phyloP scores from a whole-genome alignment of 495 filamentous ascomycete genomes.

The Penicillium soppii region DNA sequence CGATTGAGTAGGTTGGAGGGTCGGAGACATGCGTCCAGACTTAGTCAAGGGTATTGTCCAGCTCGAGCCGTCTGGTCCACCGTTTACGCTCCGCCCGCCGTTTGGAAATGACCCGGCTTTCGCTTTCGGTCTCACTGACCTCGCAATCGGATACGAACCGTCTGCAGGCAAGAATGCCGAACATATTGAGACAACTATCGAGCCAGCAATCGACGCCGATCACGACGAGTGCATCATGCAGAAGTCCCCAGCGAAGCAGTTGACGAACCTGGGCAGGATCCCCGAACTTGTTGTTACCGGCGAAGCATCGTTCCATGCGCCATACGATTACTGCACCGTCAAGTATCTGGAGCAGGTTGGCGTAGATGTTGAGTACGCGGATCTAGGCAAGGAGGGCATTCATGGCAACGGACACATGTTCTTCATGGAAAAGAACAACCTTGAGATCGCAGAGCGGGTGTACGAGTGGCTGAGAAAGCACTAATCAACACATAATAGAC shows the following conservation, averaged over 20 bases:
- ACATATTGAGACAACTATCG: slow-evolving; percentile 1
- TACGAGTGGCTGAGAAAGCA: slow-evolving; percentile 7
- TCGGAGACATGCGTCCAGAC: slow-evolving; percentile 27
- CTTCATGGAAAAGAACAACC: slow-evolving; percentile 30
- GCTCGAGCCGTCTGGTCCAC: slow-evolving; percentile 31
- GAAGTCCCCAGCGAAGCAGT: slow-evolving; percentile 15
- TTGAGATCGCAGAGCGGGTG: slow-evolving; percentile 21
- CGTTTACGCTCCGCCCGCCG: slow-evolving; percentile 14
- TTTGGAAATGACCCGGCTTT: slow-evolving; percentile 10
- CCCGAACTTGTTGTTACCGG: slow-evolving; percentile 22
- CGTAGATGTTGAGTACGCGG: slow-evolving; percentile 18
- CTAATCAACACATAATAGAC: neutral
- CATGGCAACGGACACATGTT: slow-evolving; percentile 30
- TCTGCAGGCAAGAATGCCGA: slow-evolving; percentile 3
- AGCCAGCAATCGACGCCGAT: neutral
- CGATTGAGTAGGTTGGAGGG: slow-evolving; percentile 15
- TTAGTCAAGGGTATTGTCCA: slow-evolving; percentile 28
- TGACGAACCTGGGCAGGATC: slow-evolving; percentile 22
- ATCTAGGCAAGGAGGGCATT: slow-evolving; percentile 23
- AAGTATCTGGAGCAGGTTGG: slow-evolving; percentile 26
- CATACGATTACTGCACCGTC: slow-evolving; percentile 28
- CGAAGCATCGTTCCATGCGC: slow-evolving; percentile 28
- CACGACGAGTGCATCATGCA: slow-evolving; percentile 20
- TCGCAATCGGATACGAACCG: slow-evolving; percentile 27
- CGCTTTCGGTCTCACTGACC: slow-evolving; percentile 30